Percentiles rank a stretch among this genome's conserved stretches.
Evolutionary conservation across 108 stramenopile species (phyloP).

Genomic region (Skeletonema marinoi): DNA sequence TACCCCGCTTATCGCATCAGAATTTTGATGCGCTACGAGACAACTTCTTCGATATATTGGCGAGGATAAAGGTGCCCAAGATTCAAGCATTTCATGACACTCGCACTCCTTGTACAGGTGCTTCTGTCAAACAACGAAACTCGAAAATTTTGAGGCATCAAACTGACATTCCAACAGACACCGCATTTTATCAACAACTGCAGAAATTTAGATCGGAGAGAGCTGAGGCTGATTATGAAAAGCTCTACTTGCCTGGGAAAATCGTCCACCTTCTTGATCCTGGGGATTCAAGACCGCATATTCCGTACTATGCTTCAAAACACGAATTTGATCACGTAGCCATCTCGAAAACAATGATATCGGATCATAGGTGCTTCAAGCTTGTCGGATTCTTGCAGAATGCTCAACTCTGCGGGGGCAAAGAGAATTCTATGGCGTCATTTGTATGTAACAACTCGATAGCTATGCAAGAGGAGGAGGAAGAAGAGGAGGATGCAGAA

Average conservation of each 20-base stretch:
- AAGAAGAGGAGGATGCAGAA: not conserved
- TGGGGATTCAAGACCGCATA: conserved; percentile 33
- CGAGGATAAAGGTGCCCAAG: conserved; percentile 47
- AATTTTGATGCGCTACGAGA: conserved; percentile 40
- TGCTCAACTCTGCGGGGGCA: not conserved
- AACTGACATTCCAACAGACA: conserved; percentile 1
- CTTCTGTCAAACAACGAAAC: conserved; percentile 1
- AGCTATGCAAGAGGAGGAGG: not conserved
- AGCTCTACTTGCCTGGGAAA: conserved; percentile 30
- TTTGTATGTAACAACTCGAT: not conserved
- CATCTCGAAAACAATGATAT: not conserved
- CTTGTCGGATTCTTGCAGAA: not conserved
- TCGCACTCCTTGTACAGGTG: conserved; percentile 1
- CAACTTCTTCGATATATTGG: conserved; percentile 32
- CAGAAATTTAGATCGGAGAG: conserved; percentile 7
- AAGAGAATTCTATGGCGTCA: not conserved
- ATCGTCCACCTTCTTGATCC: conserved; percentile 40
- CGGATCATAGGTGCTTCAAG: not conserved
- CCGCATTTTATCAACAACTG: conserved; percentile 15
- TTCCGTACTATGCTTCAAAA: conserved; percentile 47
- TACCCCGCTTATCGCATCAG: conserved; percentile 50
- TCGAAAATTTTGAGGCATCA: not conserved
- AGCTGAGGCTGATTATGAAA: not conserved
- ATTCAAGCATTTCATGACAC: conserved; percentile 21
- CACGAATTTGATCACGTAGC: conserved; percentile 33